Percentiles rank a stretch among this genome's conserved stretches.
Evolutionary conservation across 139 green algal genomes (phyloP).

Genomic region (Microglena sp.): DNA sequence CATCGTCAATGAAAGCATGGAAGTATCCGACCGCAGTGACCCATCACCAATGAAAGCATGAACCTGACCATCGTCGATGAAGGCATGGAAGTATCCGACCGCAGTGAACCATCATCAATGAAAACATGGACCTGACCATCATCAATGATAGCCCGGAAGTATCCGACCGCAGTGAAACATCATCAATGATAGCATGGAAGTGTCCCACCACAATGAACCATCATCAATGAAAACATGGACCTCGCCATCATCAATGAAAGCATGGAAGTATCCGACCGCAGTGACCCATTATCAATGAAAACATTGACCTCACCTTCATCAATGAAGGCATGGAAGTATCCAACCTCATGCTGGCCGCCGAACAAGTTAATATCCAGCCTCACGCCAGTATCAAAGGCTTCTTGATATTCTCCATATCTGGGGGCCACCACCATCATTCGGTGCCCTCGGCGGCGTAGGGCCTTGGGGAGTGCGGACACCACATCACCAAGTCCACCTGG

Average conservation of each 20-base stretch:
- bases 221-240: no score
- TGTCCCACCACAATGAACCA: background rate
- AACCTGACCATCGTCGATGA: conserved; percentile 40
- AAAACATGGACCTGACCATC: background rate
- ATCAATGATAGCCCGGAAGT: background rate
- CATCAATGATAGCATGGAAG: background rate
- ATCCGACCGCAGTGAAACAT: background rate
- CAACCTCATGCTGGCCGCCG: conserved; percentile 52
- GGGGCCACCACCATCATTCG: conserved; percentile 81
- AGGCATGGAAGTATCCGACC: conserved; percentile 77
- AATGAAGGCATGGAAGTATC: no score
- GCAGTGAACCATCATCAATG: conserved; percentile 9
- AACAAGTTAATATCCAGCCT: conserved; percentile 49
- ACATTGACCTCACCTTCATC: no score
- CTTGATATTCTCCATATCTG: conserved; percentile 64
- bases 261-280: background rate
- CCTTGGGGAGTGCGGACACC: conserved; percentile 86
- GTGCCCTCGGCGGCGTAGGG: conserved; percentile 69
- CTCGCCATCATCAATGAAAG: no score
- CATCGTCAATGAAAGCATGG: no score
- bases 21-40: conserved; percentile 35
- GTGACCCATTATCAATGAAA: no score
- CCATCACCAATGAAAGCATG: background rate
- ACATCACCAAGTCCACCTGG: conserved; percentile 93
- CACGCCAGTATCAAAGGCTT: conserved; percentile 67